phyloP scores from a whole-genome alignment of 2,329 filamentous ascomycete genomes.

The Pseudogymnoascus sp. region DNA sequence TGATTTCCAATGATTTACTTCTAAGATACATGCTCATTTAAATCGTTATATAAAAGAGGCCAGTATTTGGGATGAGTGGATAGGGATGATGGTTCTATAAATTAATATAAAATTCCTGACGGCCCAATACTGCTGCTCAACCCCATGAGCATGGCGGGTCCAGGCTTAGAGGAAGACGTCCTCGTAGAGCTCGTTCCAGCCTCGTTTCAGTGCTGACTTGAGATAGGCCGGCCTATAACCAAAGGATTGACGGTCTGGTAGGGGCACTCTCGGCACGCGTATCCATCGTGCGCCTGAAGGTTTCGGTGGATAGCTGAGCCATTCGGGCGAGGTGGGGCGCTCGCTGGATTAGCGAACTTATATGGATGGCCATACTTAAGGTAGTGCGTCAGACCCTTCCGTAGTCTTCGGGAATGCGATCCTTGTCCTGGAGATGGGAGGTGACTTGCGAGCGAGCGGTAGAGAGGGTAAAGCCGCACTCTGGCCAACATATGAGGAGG shows the following conservation, averaged over 20 bases:
- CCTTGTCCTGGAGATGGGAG: not conserved
- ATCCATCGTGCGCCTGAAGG: not conserved
- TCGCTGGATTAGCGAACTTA: not conserved
- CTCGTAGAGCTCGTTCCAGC: constrained; percentile 11
- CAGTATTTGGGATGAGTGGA: no score
- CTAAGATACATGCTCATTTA: no score
- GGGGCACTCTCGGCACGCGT: not conserved
- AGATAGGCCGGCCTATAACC: no score
- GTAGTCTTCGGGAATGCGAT: not conserved
- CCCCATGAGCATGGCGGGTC: constrained; percentile 6
- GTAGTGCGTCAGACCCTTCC: not conserved
- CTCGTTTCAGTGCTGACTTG: no score
- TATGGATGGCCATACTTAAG: not conserved
- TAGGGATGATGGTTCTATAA: no score
- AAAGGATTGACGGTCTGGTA: no score
- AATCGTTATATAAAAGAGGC: no score
- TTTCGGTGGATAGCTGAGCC: not conserved
- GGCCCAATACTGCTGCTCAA: constrained; percentile 12
- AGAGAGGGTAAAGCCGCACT: not conserved
- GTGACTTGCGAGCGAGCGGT: not conserved
- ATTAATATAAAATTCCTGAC: no score
- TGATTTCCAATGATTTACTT: no score
- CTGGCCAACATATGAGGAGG: not conserved
- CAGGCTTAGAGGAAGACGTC: constrained; percentile 1
- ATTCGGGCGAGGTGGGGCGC: not conserved